phyloP scores from a whole-genome alignment of 1,139 yeast species.

The Yamadazyma diddensiae region DNA sequence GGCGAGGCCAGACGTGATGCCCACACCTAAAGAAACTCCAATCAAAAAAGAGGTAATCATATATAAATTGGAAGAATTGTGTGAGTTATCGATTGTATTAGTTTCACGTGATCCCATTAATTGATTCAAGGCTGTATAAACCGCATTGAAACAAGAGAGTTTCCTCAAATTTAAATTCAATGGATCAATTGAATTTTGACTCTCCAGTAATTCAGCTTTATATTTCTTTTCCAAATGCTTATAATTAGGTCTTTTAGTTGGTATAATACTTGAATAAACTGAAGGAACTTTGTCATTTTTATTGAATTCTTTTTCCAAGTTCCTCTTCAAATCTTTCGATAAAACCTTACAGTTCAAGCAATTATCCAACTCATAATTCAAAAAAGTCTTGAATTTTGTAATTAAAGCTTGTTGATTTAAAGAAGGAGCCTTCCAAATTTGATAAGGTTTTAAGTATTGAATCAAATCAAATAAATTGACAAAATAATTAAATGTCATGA shows the following conservation, averaged over 20 bases:
- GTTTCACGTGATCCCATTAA: background rate
- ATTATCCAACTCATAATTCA: conserved; percentile 26
- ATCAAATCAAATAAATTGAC: conserved; percentile 38
- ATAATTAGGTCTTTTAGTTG: conserved; percentile 27
- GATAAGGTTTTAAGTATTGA: conserved; percentile 32
- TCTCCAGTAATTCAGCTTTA: conserved; percentile 28
- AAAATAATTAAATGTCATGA: conserved; percentile 42
- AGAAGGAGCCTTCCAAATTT: conserved; percentile 41
- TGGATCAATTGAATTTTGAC: conserved; percentile 32
- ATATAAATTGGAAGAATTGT: conserved; percentile 5
- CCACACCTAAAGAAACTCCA: conserved; percentile 37
- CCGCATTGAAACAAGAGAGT: conserved; percentile 6
- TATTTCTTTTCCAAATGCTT: conserved; percentile 30
- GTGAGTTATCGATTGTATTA: background rate
- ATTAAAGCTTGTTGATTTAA: conserved; percentile 24
- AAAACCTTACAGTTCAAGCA: conserved; percentile 5
- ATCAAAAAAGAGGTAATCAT: conserved; percentile 31
- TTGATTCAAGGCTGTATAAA: conserved; percentile 1
- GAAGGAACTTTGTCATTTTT: conserved; percentile 9
- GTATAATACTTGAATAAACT: conserved; percentile 24
- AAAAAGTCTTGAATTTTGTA: conserved; percentile 24
- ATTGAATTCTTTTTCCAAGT: conserved; percentile 1
- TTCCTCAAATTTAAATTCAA: conserved; percentile 24
- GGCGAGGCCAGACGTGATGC: conserved; percentile 20
- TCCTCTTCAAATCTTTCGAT: conserved; percentile 1